These are phyloP conservation scores for Ganoderma lucidum DNA, from an alignment of 1,284 basidiomycete species.

Conservation along the genomic window DNA sequence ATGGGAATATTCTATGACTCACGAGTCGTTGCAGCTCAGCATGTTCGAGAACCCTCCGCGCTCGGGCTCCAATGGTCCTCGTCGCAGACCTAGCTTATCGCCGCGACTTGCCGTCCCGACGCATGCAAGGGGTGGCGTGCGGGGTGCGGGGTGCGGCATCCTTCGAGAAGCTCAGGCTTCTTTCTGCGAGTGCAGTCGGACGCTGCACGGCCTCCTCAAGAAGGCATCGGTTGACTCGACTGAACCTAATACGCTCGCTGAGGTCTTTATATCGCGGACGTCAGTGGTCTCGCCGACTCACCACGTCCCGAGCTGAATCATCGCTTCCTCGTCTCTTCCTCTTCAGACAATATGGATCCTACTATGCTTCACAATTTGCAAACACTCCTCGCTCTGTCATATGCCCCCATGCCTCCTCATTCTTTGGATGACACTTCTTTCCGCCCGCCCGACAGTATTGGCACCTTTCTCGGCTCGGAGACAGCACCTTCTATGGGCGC, in stretches of 20 bases:
- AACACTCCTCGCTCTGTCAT: neutral
- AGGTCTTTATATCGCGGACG: neutral
- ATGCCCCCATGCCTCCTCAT: neutral
- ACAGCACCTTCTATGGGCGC: neutral
- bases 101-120: neutral
- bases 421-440: neutral
- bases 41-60: no score
- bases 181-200: neutral
- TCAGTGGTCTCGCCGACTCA: neutral
- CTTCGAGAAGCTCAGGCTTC: neutral
- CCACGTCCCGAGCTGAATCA: neutral
- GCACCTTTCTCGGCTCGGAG: neutral
- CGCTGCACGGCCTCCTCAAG: neutral
- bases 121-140: no score
- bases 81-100: no score
- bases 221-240: neutral
- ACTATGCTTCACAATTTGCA: neutral
- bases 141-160: neutral
- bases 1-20: no score
- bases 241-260: neutral
- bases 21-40: no score
- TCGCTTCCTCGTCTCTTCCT: neutral
- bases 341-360: neutral
- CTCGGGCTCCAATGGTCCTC: no score
- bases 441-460: neutral